Conservation (phyloP, 2,329 filamentous ascomycete genomes). For the Madurella mycetomatis region DNA sequence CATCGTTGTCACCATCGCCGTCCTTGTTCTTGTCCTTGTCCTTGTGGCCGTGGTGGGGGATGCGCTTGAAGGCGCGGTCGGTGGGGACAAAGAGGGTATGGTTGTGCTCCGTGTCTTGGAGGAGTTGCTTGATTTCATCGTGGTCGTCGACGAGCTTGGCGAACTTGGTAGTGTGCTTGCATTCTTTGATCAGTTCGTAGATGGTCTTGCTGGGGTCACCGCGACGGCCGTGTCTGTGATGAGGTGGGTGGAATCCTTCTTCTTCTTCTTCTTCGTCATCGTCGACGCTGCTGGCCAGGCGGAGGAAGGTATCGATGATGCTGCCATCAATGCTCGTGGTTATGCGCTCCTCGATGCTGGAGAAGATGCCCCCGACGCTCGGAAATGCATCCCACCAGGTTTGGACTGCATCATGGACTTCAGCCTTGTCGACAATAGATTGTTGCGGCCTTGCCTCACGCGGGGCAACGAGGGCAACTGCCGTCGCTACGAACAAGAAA, state of each 20-base stretch:
- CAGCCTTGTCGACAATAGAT: not conserved
- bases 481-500: constrained; percentile 14
- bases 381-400: constrained; percentile 17
- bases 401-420: constrained; percentile 4
- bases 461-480: constrained; percentile 15
- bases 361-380: constrained; percentile 1
- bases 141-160: constrained; percentile 70
- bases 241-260: constrained; percentile 5
- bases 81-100: constrained; percentile 79
- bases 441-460: constrained; percentile 2
- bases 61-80: constrained; percentile 67
- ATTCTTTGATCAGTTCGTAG: constrained; percentile 72
- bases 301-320: constrained; percentile 1
- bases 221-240: constrained; percentile 26
- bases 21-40: constrained; percentile 26
- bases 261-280: constrained; percentile 1
- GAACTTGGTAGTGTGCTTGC: constrained; percentile 73
- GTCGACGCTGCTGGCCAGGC: not conserved
- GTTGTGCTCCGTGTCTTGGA: constrained; percentile 65
- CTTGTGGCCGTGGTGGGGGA: constrained; percentile 33
- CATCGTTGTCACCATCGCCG: constrained; percentile 1
- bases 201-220: constrained; percentile 61
- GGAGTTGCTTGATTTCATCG: constrained; percentile 62
- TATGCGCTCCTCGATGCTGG: constrained; percentile 13
- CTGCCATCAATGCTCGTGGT: constrained; percentile 4